Base-by-base conservation (phyloP, 768 basidiomycete species). In the Boletus sp. region DNA sequence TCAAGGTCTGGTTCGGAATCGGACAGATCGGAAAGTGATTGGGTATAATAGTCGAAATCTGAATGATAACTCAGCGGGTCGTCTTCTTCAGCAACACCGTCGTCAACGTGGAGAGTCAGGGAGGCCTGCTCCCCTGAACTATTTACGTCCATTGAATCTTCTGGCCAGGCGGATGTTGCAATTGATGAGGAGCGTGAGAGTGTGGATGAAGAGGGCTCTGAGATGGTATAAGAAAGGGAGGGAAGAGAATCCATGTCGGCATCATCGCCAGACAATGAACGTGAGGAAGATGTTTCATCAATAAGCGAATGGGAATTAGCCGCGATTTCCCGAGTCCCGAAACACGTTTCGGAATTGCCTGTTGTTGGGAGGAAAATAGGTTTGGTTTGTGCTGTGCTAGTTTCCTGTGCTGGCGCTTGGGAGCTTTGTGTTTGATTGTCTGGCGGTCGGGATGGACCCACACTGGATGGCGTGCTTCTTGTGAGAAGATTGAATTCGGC, bases 161-260 rank as follows among this genome's bases (percentile, higher is more conserved):
- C 64, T 17, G 54, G 62, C 35, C 59, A 70, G 37, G 68, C 55
- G 12, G 76, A 79, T 0, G 76, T 76, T 20, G 69, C 74, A 47
- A 65, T 60, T 6, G 81, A 81, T 6, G 76, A 64, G 11, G 80
- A 76, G 33, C 76, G 75, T 60, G 81, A 79, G 58, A 77, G 70
- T 5, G 76, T 68, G 63, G 68, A 67, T 10, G 67, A 73, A 57
- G 66, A 72, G 58, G 65, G 70, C 51, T 67, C 73, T 39, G 68
- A 71, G 53, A 66, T 55, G 40, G 70, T 67, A 44, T 60, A 67
- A 41, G 75, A 74, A 54, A 67, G 73, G 28, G 67, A 66, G 35
- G 71, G 75, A 54, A 75, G 63, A 9, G 75, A 69, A 47, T 70
- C 72, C 46, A 67, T 64, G 56, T 67, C 69, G 59, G 64, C 63